phyloP scores from a whole-genome alignment of 140 eudicot genomes.

The Erigeron philadelphicus region DNA sequence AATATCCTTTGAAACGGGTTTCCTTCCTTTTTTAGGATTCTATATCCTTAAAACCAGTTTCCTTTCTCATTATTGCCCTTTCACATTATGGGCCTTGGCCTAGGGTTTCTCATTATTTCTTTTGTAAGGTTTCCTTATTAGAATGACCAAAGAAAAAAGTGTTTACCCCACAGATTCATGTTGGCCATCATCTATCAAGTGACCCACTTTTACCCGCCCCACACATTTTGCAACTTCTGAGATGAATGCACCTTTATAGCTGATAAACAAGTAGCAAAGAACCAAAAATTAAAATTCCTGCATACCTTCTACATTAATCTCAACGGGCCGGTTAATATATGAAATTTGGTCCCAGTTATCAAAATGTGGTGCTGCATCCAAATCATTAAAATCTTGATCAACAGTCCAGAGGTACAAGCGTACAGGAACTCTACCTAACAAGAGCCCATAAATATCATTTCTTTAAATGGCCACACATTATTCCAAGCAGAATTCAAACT shows the following conservation, averaged over 20 bases:
- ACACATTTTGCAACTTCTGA: neutral
- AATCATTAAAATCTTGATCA: constrained; percentile 52
- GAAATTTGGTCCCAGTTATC: constrained; percentile 85
- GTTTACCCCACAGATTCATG: neutral
- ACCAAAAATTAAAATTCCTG: neutral
- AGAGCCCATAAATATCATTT: constrained; percentile 18
- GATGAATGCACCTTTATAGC: neutral
- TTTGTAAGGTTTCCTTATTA: too few relatives aligned
- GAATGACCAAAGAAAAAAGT: too few relatives aligned
- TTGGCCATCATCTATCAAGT: neutral
- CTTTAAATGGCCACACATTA: neutral
- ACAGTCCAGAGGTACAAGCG: constrained; percentile 64
- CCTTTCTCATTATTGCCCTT: too few relatives aligned
- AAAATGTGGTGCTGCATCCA: constrained; percentile 57
- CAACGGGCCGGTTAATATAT: constrained; percentile 88
- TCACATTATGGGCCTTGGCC: too few relatives aligned
- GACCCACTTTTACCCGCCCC: neutral
- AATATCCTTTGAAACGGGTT: too few relatives aligned
- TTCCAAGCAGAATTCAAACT: neutral
- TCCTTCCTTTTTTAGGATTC: too few relatives aligned
- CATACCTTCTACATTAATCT: constrained; percentile 60
- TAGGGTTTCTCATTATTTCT: too few relatives aligned
- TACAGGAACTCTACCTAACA: constrained; percentile 81
- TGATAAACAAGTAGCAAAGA: neutral
- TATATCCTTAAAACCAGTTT: too few relatives aligned